Evolutionary conservation across 768 basidiomycete genomes (phyloP).

Genomic region (Hydnomerulius pinastri): DNA sequence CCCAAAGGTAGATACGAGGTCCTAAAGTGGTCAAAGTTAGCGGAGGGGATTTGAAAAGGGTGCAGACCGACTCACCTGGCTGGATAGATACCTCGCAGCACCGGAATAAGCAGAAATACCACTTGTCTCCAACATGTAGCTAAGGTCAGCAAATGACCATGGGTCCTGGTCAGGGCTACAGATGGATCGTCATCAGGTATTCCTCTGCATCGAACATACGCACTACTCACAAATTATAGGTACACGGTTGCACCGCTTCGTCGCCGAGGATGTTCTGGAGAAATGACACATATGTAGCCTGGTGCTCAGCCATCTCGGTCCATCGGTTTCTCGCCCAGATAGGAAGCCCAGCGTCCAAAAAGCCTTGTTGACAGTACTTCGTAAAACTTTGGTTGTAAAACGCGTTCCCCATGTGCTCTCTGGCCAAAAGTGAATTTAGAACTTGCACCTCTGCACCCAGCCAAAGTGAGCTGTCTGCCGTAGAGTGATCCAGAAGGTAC

Average conservation of each 20-base stretch:
- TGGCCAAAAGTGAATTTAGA: slow-evolving; percentile 49
- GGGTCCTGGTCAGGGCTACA: slow-evolving; percentile 47
- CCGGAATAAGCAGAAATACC: slow-evolving; percentile 58
- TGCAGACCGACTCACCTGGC: slow-evolving; percentile 37
- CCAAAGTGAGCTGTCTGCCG: neutral
- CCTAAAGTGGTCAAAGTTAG: slow-evolving; percentile 14
- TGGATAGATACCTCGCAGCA: slow-evolving; percentile 47
- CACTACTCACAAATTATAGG: slow-evolving; percentile 56
- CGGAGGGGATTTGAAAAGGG: slow-evolving; percentile 16
- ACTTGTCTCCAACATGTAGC: slow-evolving; percentile 57
- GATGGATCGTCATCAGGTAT: neutral
- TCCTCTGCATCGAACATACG: neutral
- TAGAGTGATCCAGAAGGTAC: neutral
- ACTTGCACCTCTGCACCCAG: slow-evolving; percentile 15
- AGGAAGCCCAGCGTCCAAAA: slow-evolving; percentile 48
- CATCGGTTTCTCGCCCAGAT: slow-evolving; percentile 51
- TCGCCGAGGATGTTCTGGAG: slow-evolving; percentile 47
- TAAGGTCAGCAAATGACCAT: slow-evolving; percentile 48
- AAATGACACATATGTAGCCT: slow-evolving; percentile 55
- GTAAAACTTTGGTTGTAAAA: slow-evolving; percentile 48
- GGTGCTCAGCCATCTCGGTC: slow-evolving; percentile 55
- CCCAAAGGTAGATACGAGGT: slow-evolving; percentile 54
- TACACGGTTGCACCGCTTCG: slow-evolving; percentile 51
- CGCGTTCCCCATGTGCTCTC: slow-evolving; percentile 48
- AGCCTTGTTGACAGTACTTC: slow-evolving; percentile 47